Evolutionary conservation across 106 monocot species (phyloP), one percentile per base, ranked within the genome.

Genomic region (Dendrobium officinale): DNA sequence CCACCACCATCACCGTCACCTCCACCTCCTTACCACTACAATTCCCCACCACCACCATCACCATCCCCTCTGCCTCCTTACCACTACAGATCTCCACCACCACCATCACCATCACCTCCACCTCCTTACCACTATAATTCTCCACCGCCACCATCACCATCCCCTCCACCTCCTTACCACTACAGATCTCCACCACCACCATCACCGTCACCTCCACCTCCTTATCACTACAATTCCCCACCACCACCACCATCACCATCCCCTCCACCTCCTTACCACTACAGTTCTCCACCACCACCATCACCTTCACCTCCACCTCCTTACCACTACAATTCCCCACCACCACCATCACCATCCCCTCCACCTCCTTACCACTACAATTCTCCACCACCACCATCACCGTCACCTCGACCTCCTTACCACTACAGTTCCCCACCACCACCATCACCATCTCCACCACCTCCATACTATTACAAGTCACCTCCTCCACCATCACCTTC

Each of bases 391-490:
- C 70, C 70, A 29, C 70, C 70, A 8, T 70, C 26, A 0, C 31
- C 31, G 0, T 37, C 70, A 0, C 29, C 70, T 9, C 70, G 37
- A 40, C 70, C 27, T 4, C 31, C 70, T 11, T 72, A 72, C 29
- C 29, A 72, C 31, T 72, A 72, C 31, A 72, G 2, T 1, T 72
- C 70, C 0, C 70, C 70, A 33, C 70, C 70, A 1, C 70, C 70
- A 33, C 70, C 70, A 9, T 27, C 33, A 4, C 82, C 82, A 0
- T 74, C 74, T 5, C 74, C 74, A 0, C 74, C 74, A 0, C 74
- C 74, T 10, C 82, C 81, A 0, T 78, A 84, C 22, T 0, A 42
- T 4, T 84, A 84, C 67, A 84, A 68, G 0, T 84, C 81, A 0
- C 82, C 37, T 0, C 37, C 37, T 0, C 37, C 37, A 37, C 37